A percentile compares a stretch with the other conserved stretches of the same genome.
Conservation (phyloP, 176 grass and related monocot species). For the Triticum turgidum region DNA sequence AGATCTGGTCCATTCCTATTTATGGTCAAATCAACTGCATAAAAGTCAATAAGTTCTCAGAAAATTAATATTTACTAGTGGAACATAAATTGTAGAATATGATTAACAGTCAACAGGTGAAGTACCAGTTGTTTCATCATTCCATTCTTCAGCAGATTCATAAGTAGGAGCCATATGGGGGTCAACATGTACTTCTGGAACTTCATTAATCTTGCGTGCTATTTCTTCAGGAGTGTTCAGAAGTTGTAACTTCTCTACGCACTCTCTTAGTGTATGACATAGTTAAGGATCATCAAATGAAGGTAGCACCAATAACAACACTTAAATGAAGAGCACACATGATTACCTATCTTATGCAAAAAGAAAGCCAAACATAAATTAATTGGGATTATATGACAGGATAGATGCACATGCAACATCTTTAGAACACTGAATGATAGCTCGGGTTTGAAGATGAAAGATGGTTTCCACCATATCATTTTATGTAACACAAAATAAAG, state of each 20-base stretch:
- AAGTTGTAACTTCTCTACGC: slow-evolving; percentile 83
- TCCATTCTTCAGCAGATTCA: slow-evolving; percentile 68
- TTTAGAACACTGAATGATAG: background rate
- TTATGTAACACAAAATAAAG: slow-evolving; percentile 30
- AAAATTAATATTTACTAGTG: slow-evolving; percentile 24
- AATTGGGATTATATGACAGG: slow-evolving; percentile 1
- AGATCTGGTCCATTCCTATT: slow-evolving; percentile 41
- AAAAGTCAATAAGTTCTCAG: slow-evolving; percentile 8
- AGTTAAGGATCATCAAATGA: slow-evolving; percentile 62
- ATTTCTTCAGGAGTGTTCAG: slow-evolving; percentile 81
- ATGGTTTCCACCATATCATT: background rate
- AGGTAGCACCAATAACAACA: background rate
- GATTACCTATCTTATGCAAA: background rate
- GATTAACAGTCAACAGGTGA: background rate
- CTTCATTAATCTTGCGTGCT: slow-evolving; percentile 68
- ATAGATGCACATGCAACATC: slow-evolving; percentile 22
- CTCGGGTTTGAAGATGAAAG: background rate
- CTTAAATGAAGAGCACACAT: background rate
- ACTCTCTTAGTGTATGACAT: slow-evolving; percentile 79
- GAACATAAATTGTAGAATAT: slow-evolving; percentile 13
- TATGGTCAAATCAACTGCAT: slow-evolving; percentile 49
- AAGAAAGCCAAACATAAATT: slow-evolving; percentile 10
- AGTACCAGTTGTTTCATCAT: slow-evolving; percentile 60
- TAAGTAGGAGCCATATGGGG: slow-evolving; percentile 81
- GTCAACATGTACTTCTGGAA: slow-evolving; percentile 77